Conservation (phyloP, 495 filamentous ascomycete species). For the Neurospora cerealis region DNA sequence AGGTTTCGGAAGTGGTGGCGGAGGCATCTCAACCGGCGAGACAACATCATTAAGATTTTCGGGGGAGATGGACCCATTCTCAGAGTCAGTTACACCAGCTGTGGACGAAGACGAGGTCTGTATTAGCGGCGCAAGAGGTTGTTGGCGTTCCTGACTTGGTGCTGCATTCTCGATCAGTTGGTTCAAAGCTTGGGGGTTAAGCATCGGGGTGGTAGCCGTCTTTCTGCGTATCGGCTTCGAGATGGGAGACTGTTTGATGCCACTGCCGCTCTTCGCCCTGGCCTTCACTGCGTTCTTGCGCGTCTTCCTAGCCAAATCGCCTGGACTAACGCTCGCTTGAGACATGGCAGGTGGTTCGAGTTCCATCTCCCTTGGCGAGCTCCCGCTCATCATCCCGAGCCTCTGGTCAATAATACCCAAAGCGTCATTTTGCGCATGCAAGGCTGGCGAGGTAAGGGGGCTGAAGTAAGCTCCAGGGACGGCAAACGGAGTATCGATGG, state of each 20-base stretch:
- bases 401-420: slow-evolving; percentile 33
- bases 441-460: slow-evolving; percentile 82
- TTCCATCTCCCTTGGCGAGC: slow-evolving; percentile 38
- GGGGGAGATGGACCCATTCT: slow-evolving; percentile 46
- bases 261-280: slow-evolving; percentile 27
- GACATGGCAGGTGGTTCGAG: slow-evolving; percentile 22
- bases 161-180: slow-evolving; percentile 33
- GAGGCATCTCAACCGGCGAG: slow-evolving; percentile 40
- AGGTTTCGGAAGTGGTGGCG: slow-evolving; percentile 42
- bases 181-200: slow-evolving; percentile 45
- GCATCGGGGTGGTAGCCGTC: slow-evolving; percentile 43
- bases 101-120: slow-evolving; percentile 27
- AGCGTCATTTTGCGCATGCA: slow-evolving; percentile 64
- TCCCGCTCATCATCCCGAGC: slow-evolving; percentile 24
- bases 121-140: slow-evolving; percentile 10
- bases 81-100: slow-evolving; percentile 31
- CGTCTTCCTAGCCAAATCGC: slow-evolving; percentile 36
- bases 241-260: slow-evolving; percentile 72
- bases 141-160: slow-evolving; percentile 7
- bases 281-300: slow-evolving; percentile 36
- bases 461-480: slow-evolving; percentile 88
- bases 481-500: slow-evolving; percentile 65
- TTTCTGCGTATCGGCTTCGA: slow-evolving; percentile 68
- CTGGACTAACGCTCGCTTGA: slow-evolving; percentile 24
- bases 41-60: slow-evolving; percentile 31